Percentiles rank a stretch among this genome's conserved stretches.
These are phyloP conservation scores for Paramarasmius palmivorus DNA, from an alignment of 1,284 basidiomycete genomes.

Conservation along the genomic window DNA sequence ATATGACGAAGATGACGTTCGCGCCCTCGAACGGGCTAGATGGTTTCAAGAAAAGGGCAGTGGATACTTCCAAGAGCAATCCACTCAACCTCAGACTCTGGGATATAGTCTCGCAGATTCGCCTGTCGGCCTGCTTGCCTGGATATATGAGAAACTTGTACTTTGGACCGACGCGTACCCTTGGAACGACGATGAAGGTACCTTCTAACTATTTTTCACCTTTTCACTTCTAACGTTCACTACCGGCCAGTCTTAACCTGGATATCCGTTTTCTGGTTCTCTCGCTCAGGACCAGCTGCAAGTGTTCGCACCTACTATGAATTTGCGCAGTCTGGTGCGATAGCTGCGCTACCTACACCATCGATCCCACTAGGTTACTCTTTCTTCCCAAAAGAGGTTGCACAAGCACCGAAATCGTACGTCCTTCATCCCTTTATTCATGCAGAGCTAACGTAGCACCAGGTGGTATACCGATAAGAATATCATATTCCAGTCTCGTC, in stretches of 20 bases:
- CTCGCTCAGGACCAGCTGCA: constrained; percentile 43
- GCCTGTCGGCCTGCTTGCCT: constrained; percentile 53
- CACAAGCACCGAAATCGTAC: neutral
- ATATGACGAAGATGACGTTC: constrained; percentile 32
- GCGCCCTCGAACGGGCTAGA: constrained; percentile 27
- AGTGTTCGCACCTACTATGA: constrained; percentile 43
- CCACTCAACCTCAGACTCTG: constrained; percentile 55
- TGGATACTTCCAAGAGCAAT: constrained; percentile 45
- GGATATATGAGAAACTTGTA: too few relatives aligned
- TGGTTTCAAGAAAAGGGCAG: constrained; percentile 33
- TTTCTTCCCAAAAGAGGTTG: constrained; percentile 3
- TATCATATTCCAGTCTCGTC: neutral
- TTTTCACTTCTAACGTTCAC: too few relatives aligned
- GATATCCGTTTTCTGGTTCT: constrained; percentile 51
- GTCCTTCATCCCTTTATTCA: neutral
- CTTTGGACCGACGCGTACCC: constrained; percentile 47
- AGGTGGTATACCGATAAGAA: neutral
- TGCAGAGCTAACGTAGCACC: neutral
- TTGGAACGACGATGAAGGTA: constrained; percentile 56
- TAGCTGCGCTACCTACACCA: neutral
- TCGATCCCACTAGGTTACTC: constrained; percentile 9
- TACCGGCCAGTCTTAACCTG: constrained; percentile 47
- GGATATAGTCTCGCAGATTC: constrained; percentile 53
- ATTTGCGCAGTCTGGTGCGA: neutral
- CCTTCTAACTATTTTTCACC: too few relatives aligned